phyloP scores from a whole-genome alignment of 83 land plant genomes.

The Thuja plicata region DNA sequence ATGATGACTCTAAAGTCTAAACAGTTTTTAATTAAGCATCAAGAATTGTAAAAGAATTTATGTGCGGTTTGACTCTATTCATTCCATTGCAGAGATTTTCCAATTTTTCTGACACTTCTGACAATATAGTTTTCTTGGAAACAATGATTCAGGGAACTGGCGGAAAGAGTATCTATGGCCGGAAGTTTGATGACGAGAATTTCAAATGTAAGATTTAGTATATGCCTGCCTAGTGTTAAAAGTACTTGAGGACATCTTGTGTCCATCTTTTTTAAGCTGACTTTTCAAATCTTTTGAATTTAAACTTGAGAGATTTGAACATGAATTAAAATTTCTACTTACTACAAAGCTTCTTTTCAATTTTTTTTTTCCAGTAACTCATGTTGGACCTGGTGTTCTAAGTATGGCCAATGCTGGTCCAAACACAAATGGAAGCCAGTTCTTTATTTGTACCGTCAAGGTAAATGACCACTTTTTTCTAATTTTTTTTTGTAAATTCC shows the following conservation, averaged over 20 bases:
- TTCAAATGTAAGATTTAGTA: slow-evolving; percentile 55
- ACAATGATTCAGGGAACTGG: slow-evolving; percentile 64
- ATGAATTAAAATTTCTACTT: no score
- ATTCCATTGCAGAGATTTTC: no score
- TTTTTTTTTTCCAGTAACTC: slow-evolving; percentile 45
- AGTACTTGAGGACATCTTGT: no score
- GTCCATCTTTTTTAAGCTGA: no score
- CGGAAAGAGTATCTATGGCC: slow-evolving; percentile 83
- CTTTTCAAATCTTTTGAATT: no score
- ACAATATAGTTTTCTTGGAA: no score
- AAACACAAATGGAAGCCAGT: slow-evolving; percentile 85
- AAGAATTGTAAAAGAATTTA: no score
- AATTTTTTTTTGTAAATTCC: background rate
- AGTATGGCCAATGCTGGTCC: slow-evolving; percentile 97
- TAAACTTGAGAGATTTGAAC: no score
- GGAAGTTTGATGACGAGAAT: slow-evolving; percentile 70
- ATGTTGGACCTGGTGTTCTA: slow-evolving; percentile 74
- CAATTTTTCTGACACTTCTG: no score
- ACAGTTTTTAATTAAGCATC: no score
- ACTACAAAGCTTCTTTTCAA: background rate
- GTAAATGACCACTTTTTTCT: slow-evolving; percentile 19
- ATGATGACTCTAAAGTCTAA: no score
- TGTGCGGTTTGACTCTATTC: no score
- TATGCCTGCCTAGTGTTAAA: background rate
- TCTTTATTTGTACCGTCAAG: slow-evolving; percentile 84